Evolutionary conservation across 2,329 filamentous ascomycete genomes (phyloP).

Genomic region (Neurospora crassa): DNA sequence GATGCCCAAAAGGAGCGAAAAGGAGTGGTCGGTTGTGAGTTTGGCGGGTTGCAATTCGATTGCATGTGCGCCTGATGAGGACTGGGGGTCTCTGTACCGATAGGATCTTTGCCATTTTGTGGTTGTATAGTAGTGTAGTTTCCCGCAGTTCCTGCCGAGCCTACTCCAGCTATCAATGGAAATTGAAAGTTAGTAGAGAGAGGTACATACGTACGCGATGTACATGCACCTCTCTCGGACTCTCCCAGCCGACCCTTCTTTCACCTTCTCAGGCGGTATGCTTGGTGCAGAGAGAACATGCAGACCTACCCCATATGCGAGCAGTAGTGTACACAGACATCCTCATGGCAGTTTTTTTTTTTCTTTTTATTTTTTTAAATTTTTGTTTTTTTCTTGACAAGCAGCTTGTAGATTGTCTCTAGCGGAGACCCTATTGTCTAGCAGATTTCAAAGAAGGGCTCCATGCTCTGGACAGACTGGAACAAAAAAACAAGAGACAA

Average conservation of each 20-base stretch:
- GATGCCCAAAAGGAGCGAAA: not conserved
- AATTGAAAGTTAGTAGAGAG: not conserved
- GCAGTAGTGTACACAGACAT: not conserved
- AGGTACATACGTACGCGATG: not conserved
- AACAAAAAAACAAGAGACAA: too few species aligned
- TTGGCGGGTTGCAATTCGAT: not conserved
- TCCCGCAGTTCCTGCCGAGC: not conserved
- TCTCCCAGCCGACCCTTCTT: not conserved
- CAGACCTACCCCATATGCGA: not conserved
- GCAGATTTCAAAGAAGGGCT: not conserved
- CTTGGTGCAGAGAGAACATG: not conserved
- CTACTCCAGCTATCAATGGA: not conserved
- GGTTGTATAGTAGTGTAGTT: not conserved
- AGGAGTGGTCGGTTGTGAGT: not conserved
- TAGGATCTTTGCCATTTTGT: not conserved
- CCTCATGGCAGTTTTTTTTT: not conserved
- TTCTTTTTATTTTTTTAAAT: too few species aligned
- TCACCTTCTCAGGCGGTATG: not conserved
- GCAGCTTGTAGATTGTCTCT: not conserved
- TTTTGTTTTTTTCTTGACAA: not conserved
- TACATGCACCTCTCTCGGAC: not conserved
- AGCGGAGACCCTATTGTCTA: not conserved
- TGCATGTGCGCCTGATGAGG: not conserved
- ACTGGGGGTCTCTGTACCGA: not conserved
- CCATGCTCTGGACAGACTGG: not conserved